phyloP scores from a whole-genome alignment of 2,329 filamentous ascomycete species.

The Hymenoscyphus albidus region DNA sequence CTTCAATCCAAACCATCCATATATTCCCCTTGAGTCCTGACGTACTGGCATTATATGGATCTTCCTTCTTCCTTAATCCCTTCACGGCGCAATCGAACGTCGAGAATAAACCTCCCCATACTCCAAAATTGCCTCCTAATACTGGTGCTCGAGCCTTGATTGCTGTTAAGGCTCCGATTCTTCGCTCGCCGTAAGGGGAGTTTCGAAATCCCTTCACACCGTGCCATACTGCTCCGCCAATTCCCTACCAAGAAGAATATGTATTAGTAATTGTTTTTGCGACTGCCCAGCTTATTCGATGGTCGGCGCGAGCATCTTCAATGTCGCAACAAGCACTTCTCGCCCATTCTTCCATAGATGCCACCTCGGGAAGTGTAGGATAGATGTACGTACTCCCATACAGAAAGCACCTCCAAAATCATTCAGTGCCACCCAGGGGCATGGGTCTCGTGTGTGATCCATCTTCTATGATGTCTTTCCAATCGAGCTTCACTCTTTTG shows the following conservation, averaged over 20 bases:
- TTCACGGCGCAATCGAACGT: slow-evolving; percentile 97
- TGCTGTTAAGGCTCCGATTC: slow-evolving; percentile 92
- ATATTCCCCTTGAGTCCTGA: slow-evolving; percentile 17
- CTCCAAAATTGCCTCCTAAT: slow-evolving; percentile 94
- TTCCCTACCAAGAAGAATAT: slow-evolving; percentile 47
- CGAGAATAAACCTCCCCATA: slow-evolving; percentile 94
- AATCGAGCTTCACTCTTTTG: slow-evolving; percentile 5
- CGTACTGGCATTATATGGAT: slow-evolving; percentile 87
- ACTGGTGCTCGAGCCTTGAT: slow-evolving; percentile 97
- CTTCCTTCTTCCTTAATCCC: slow-evolving; percentile 91
- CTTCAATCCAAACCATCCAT: background rate
- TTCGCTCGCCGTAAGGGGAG: slow-evolving; percentile 85
- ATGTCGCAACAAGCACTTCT: background rate
- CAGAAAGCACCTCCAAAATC: slow-evolving; percentile 96
- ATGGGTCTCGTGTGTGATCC: slow-evolving; percentile 96
- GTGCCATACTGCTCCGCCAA: slow-evolving; percentile 87
- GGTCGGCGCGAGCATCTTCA: slow-evolving; percentile 1
- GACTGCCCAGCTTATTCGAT: too few species aligned
- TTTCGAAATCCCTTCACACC: slow-evolving; percentile 93
- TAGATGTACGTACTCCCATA: slow-evolving; percentile 73
- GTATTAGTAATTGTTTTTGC: background rate
- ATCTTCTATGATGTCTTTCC: slow-evolving; percentile 45
- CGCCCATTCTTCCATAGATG: background rate
- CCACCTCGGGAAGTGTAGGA: slow-evolving; percentile 9
- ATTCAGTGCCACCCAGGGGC: slow-evolving; percentile 92